Evolutionary conservation across 345 rosid species (phyloP).

Genomic region (Syzygium grande): DNA sequence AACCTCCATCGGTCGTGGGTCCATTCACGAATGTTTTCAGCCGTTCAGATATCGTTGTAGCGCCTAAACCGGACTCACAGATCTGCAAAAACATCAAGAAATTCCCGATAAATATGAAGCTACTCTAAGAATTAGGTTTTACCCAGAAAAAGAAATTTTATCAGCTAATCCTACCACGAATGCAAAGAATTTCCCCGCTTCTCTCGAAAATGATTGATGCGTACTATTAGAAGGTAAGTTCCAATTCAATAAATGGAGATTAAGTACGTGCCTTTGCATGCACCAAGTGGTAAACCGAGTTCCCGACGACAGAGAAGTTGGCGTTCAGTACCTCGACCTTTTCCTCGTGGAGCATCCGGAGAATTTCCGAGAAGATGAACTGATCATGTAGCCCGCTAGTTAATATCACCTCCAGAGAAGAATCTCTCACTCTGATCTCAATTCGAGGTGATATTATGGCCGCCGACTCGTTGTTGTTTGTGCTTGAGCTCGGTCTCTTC

Average conservation of each 20-base stretch:
- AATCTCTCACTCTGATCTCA: slow-evolving; percentile 21
- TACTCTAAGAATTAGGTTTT: neutral
- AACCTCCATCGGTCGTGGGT: neutral
- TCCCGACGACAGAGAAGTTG: slow-evolving; percentile 14
- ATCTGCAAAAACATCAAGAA: slow-evolving; percentile 10
- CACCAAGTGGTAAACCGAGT: slow-evolving; percentile 18
- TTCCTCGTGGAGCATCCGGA: slow-evolving; percentile 28
- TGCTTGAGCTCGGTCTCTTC: slow-evolving; percentile 10
- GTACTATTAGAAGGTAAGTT: neutral
- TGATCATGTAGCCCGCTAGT: slow-evolving; percentile 10
- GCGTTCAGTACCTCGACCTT: slow-evolving; percentile 23
- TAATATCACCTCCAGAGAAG: slow-evolving; percentile 19
- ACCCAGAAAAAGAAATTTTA: neutral
- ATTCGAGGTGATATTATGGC: slow-evolving; percentile 18
- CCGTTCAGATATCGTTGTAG: slow-evolving; percentile 21
- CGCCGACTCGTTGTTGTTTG: neutral
- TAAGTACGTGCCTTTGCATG: slow-evolving; percentile 30
- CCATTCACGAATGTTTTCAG: slow-evolving; percentile 23
- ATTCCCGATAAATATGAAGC: neutral
- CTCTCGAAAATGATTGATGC: neutral
- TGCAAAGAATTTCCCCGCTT: neutral
- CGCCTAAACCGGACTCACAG: slow-evolving; percentile 18
- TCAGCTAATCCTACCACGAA: neutral
- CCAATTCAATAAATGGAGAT: neutral
- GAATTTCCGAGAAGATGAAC: slow-evolving; percentile 26